phyloP scores from a whole-genome alignment of 169 alveolate species.

The Sarcocystis neurona region DNA sequence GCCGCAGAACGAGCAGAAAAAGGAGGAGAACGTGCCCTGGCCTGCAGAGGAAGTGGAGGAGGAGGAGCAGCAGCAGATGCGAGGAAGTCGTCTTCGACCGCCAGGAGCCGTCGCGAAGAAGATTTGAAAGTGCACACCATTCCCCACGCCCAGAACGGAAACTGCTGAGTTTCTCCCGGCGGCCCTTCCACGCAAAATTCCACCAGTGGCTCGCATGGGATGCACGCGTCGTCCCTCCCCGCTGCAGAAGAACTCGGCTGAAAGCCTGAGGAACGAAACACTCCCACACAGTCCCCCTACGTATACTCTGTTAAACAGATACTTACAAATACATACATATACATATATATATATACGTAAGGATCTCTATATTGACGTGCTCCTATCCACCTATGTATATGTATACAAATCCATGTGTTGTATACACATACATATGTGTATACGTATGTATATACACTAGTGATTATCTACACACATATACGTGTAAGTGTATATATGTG shows the following conservation, averaged over 20 bases:
- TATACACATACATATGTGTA: too few relatives aligned
- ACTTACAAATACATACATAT: too few relatives aligned
- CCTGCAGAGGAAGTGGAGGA: not conserved
- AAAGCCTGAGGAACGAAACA: not conserved
- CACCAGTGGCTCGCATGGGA: not conserved
- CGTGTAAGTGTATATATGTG: too few relatives aligned
- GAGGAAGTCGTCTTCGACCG: not conserved
- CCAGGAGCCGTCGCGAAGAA: not conserved
- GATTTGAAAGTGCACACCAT: too few relatives aligned
- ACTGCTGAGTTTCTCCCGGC: not conserved
- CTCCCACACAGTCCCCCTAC: not conserved
- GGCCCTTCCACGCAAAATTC: not conserved
- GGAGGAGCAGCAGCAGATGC: not conserved
- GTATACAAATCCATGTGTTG: too few relatives aligned
- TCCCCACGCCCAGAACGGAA: not conserved
- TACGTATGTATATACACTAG: too few relatives aligned
- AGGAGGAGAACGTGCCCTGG: too few relatives aligned
- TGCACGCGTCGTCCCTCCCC: not conserved
- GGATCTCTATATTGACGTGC: too few relatives aligned
- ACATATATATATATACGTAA: too few relatives aligned
- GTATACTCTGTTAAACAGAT: not conserved
- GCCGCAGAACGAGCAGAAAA: too few relatives aligned
- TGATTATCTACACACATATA: too few relatives aligned
- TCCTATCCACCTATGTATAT: too few relatives aligned
- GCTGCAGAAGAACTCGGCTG: not conserved